These are phyloP conservation scores for Phytophthora pseudosyringae DNA, from an alignment of 352 stramenopile species.

Conservation along the genomic window DNA sequence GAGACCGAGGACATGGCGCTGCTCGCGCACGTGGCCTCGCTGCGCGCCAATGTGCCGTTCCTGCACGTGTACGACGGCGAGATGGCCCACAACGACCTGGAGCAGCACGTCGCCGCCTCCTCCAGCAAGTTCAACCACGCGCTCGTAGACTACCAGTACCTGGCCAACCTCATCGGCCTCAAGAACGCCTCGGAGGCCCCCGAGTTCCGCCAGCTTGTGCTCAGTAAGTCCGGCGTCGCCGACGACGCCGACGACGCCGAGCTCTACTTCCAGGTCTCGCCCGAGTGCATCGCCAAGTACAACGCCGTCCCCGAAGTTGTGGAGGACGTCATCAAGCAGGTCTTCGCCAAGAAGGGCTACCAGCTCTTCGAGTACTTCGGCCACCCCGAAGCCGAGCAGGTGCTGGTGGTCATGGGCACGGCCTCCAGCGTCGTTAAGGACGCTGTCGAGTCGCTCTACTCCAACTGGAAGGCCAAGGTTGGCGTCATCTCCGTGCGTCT, in stretches of 20 bases:
- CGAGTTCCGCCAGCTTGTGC: constrained; percentile 72
- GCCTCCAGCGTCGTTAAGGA: constrained; percentile 89
- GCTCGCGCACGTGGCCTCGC: constrained; percentile 90
- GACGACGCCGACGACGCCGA: constrained; percentile 76
- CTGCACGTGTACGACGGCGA: constrained; percentile 95
- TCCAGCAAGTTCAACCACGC: constrained; percentile 68
- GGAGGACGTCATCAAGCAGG: constrained; percentile 82
- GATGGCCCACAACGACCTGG: constrained; percentile 87
- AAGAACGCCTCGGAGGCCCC: constrained; percentile 47
- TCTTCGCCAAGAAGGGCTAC: constrained; percentile 85
- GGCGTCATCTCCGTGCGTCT: constrained; percentile 91
- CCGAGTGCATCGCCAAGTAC: constrained; percentile 88
- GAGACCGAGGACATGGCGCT: constrained; percentile 94
- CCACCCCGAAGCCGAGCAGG: constrained; percentile 81
- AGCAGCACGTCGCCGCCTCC: constrained; percentile 47
- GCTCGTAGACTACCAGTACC: constrained; percentile 71
- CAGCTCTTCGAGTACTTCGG: constrained; percentile 93
- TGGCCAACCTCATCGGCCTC: constrained; percentile 73
- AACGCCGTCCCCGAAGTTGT: constrained; percentile 67
- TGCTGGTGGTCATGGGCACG: constrained; percentile 93
- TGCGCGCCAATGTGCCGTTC: constrained; percentile 91
- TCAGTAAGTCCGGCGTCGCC: constrained; percentile 52
- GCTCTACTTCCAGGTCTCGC: constrained; percentile 93
- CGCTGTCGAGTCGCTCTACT: constrained; percentile 85
- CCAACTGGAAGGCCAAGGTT: constrained; percentile 85